Evolutionary conservation across 2,329 filamentous ascomycete genomes (phyloP), one percentile per base, ranked within the genome.

Genomic region (Fusarium begoniae): DNA sequence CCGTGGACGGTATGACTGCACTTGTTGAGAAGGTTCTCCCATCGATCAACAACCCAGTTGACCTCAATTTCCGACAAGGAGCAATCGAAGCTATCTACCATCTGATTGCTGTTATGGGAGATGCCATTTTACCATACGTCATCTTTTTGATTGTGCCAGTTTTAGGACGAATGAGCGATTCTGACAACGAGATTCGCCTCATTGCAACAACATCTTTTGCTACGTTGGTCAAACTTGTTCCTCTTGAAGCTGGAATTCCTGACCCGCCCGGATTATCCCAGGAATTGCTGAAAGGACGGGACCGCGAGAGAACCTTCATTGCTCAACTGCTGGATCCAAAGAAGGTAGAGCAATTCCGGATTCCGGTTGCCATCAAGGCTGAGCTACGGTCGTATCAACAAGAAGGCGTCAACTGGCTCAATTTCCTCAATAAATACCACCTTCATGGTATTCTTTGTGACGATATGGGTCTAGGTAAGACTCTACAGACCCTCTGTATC

Each of bases 81-180:
- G 95, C 94, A 11, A 96, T 97, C 65, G 96, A 99, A 83, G 94
- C 91, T 77, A 93, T 99, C 68, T 99, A 99, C 81, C 96, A 99
- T 82, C 86, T 99, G 67, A 99, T 99, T 73, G 94, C 97, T 69
- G 95, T 98, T 58, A 99, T 99, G 96, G 96, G 97, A 71, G 96
- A 98, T 80, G 90, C 90, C 43, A 99, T 99, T 65, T 84, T 99
- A 37, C 96, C 97, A 7, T 99, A 99, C 79, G 96, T 99, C 72
- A 98, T 99, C 78, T 99, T 99, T 90, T 90, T 99, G 74, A 97
- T 99, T 67, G 97, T 98, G 18, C 96, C 96, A 20, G 96, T 99
- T 8, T 88, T 99, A 57, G 96, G 96, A 61, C 92, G 96, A 50
- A 99, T 99, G 96, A 98, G 96, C 80, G 96, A 99, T 81, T 97